Evolutionary conservation across 768 basidiomycete species (phyloP).

Genomic region (Neoboletus subvelutipes): DNA sequence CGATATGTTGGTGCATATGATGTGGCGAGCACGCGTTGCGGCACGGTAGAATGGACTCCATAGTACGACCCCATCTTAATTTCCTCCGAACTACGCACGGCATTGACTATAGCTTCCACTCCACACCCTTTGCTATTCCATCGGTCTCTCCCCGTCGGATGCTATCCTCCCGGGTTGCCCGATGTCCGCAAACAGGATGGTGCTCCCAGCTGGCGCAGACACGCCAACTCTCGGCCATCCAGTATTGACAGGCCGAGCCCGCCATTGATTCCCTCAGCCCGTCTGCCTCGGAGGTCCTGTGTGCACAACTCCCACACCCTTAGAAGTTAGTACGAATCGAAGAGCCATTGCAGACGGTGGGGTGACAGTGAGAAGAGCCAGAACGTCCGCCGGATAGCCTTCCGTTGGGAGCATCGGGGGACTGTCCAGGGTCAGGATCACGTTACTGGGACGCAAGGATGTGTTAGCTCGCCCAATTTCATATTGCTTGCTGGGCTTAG

Average conservation of each 20-base stretch:
- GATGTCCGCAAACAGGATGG: not conserved
- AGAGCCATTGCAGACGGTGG: not conserved
- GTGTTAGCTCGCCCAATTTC: not conserved
- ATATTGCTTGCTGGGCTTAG: not conserved
- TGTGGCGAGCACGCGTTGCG: not conserved
- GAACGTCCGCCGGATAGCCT: not conserved
- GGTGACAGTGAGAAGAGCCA: not conserved
- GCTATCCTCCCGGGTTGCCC: not conserved
- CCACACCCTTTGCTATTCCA: not conserved
- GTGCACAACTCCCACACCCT: not conserved
- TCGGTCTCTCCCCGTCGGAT: not conserved
- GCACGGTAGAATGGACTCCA: not conserved
- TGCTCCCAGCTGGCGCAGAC: no score
- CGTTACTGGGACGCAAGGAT: not conserved
- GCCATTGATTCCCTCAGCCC: not conserved
- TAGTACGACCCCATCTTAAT: no score
- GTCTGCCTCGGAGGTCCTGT: not conserved
- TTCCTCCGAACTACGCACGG: not conserved
- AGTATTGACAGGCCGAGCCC: not conserved
- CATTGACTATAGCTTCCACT: not conserved
- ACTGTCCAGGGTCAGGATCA: not conserved
- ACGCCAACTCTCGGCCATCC: not conserved
- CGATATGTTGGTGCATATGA: not conserved
- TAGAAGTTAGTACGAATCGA: not conserved
- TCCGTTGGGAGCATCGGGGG: not conserved